Percentiles rank a stretch among this genome's conserved stretches.
phyloP scores from a whole-genome alignment of 2,329 filamentous ascomycete genomes.

The Colletotrichum theobromicola region DNA sequence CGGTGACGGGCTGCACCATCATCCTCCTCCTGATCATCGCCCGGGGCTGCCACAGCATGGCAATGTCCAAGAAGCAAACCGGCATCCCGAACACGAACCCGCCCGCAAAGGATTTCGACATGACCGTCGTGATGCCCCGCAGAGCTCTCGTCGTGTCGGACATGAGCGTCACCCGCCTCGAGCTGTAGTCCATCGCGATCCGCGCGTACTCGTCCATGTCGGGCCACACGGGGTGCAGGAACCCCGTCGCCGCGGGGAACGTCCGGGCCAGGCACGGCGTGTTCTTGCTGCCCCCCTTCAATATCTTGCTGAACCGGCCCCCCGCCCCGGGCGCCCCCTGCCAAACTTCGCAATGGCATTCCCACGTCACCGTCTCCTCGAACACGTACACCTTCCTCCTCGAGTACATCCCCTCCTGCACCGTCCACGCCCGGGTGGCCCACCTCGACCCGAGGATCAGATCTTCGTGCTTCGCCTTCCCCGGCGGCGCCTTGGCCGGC shows the following conservation, averaged over 20 bases:
- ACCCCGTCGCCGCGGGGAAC: slow-evolving; percentile 38
- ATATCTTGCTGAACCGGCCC: slow-evolving; percentile 27
- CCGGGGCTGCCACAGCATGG: slow-evolving; percentile 49
- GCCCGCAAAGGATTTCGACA: slow-evolving; percentile 45
- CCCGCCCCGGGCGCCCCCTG: slow-evolving; percentile 26
- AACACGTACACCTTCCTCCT: slow-evolving; percentile 49
- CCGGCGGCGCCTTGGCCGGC: slow-evolving; percentile 30
- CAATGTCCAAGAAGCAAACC: slow-evolving; percentile 49
- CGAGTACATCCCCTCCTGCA: slow-evolving; percentile 48
- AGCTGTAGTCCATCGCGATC: slow-evolving; percentile 48
- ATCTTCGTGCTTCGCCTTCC: slow-evolving; percentile 38
- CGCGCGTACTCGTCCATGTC: slow-evolving; percentile 51
- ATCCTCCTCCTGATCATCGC: slow-evolving; percentile 45
- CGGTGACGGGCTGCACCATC: slow-evolving; percentile 33
- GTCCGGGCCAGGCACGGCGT: slow-evolving; percentile 34
- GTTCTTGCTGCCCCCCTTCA: slow-evolving; percentile 16
- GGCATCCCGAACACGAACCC: slow-evolving; percentile 53
- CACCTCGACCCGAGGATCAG: slow-evolving; percentile 42
- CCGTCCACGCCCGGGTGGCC: slow-evolving; percentile 47
- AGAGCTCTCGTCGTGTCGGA: slow-evolving; percentile 49
- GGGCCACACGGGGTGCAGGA: slow-evolving; percentile 47
- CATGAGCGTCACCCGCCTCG: slow-evolving; percentile 41
- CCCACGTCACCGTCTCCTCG: slow-evolving; percentile 47
- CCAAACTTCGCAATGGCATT: slow-evolving; percentile 51
- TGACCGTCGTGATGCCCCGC: slow-evolving; percentile 45